Base-by-base conservation (phyloP, 2,329 filamentous ascomycete species). In the Rhinocladiella mackenziei region DNA sequence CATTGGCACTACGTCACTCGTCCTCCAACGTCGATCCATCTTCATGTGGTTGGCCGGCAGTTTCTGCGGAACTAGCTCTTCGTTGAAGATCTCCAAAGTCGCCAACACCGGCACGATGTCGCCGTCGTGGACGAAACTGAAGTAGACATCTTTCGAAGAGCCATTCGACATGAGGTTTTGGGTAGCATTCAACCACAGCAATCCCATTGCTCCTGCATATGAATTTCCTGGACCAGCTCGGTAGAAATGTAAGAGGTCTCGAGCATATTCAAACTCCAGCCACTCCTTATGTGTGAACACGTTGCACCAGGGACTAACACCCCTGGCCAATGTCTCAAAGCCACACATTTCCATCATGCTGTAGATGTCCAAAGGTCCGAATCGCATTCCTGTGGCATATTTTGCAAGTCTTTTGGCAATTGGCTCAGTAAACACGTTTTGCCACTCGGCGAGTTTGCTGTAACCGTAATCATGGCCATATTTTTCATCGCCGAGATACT, bases 301-400 rank as follows among this genome's bases (percentile, higher is more conserved):
- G 42, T 72, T 60, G 51, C 76, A 80, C 76, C 76, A 80, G 4
- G 67, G 66, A 57, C 74, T 78, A 15, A 60, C 63, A 5, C 76
- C 77, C 44, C 72, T 67, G 0, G 72, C 71, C 2, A 74, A 69
- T 0, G 66, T 75, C 58, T 80, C 77, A 51, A 80, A 81, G 1
- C 74, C 77, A 56, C 77, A 80, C 65, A 79, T 72, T 53, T 80
- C 75, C 57, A 80, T 77, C 77, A 80, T 80, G 45, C 71, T 67
- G 54, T 73, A 80, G 26, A 80, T 59, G 41, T 80, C 75, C 2
- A 63, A 55, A 33, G 70, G 63, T 0, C 60, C 64, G 43, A 77
- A 68, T 10, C 56, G 39, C 28, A 76, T 61, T 2, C 60, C 63
- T 2, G 70, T 62, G 22, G 68, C 69, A n/a, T 71, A 62, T 4